A percentile compares a stretch with the other conserved stretches of the same genome.
Conservation (phyloP, 2,329 filamentous ascomycete genomes). For the Penicillium sp. region DNA sequence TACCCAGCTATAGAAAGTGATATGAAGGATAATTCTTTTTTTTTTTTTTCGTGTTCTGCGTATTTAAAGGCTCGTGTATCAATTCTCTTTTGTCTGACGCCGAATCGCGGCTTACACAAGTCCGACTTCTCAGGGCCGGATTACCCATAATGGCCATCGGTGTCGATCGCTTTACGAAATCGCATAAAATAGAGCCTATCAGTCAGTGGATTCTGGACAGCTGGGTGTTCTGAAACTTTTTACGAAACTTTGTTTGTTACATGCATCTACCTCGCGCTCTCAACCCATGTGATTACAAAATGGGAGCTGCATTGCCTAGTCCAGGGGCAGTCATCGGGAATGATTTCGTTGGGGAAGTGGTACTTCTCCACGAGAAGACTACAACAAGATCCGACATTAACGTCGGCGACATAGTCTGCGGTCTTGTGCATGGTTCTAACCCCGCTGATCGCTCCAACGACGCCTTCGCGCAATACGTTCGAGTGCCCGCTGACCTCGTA, state of each 20-base stretch:
- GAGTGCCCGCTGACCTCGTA: constrained; percentile 24
- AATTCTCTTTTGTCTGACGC: not conserved
- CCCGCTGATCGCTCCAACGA: constrained; percentile 23
- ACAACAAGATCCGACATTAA: constrained; percentile 9
- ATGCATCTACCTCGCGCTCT: too few species aligned
- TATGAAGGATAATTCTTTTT: too few species aligned
- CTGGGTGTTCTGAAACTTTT: too few species aligned
- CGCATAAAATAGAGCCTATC: not conserved
- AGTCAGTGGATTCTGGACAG: too few species aligned
- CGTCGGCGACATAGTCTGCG: constrained; percentile 31
- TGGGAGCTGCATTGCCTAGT: not conserved
- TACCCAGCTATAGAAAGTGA: too few species aligned
- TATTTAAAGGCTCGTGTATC: not conserved
- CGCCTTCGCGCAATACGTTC: constrained; percentile 35
- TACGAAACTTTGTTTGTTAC: too few species aligned
- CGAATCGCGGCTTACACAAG: not conserved
- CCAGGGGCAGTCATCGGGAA: not conserved
- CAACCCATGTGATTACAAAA: not conserved
- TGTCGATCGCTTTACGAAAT: not conserved
- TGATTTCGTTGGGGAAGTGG: not conserved
- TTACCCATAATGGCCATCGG: not conserved
- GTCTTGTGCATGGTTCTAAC: constrained; percentile 29
- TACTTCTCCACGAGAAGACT: not conserved
- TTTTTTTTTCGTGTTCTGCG: too few species aligned
- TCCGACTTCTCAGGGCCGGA: not conserved